Percentiles rank a stretch among this genome's conserved stretches.
These are phyloP conservation scores for Saccharomycodes ludwigii DNA, from an alignment of 805 yeast genomes.

Conservation along the genomic window DNA sequence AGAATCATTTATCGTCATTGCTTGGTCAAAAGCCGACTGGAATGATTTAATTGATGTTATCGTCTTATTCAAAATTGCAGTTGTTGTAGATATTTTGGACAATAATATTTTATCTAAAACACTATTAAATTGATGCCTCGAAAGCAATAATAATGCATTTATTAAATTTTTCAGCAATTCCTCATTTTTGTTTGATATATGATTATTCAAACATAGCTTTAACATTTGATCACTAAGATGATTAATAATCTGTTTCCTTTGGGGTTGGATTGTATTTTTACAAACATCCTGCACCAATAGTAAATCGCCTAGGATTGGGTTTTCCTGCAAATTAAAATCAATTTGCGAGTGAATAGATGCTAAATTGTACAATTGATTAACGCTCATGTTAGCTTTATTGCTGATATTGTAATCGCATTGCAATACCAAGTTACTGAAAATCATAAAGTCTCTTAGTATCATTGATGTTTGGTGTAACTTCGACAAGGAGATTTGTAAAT, in stretches of 20 bases:
- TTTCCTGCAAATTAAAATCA: conserved; percentile 14
- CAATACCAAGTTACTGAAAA: conserved; percentile 16
- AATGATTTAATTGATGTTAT: conserved; percentile 20
- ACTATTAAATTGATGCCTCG: conserved; percentile 13
- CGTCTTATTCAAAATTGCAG: conserved; percentile 15
- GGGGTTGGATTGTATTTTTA: conserved; percentile 10
- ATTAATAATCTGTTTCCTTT: conserved; percentile 13
- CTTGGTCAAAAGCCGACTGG: conserved; percentile 14
- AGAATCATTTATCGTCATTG: conserved; percentile 7
- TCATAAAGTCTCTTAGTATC: conserved; percentile 18
- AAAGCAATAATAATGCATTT: conserved; percentile 12
- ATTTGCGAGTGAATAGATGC: conserved; percentile 18
- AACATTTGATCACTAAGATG: conserved; percentile 10
- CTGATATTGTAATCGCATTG: too few relatives aligned
- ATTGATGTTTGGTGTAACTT: conserved; percentile 23
- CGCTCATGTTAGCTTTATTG: too few relatives aligned
- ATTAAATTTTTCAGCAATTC: conserved; percentile 7
- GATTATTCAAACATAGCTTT: conserved; percentile 9
- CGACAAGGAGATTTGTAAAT: conserved; percentile 18
- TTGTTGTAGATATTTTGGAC: conserved; percentile 10
- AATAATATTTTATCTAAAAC: conserved; percentile 15
- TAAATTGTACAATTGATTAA: conserved; percentile 8
- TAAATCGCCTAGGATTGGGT: conserved; percentile 17
- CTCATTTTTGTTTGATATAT: conserved; percentile 6
- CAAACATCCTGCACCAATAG: conserved; percentile 17